Evolutionary conservation across 179 eudicot genomes (phyloP).

Genomic region (Spergularia azorica): DNA sequence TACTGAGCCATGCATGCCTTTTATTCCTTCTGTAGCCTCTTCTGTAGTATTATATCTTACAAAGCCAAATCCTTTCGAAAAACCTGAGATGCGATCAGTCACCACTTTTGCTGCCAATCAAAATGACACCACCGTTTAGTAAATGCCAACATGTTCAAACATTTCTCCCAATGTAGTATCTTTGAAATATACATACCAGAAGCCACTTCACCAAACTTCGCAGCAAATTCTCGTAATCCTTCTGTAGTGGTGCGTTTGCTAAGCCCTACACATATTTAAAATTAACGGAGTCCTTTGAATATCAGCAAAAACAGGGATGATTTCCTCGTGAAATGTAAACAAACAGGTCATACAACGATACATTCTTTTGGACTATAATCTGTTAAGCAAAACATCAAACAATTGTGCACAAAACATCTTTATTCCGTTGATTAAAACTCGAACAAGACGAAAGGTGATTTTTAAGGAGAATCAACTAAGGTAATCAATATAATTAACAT

Average conservation of each 20-base stretch:
- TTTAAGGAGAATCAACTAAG: no score
- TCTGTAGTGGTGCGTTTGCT: conserved; percentile 76
- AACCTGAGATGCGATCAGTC: conserved; percentile 78
- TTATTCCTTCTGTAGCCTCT: conserved; percentile 64
- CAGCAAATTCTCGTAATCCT: conserved; percentile 57
- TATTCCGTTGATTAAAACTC: no score
- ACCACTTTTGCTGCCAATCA: conserved; percentile 74
- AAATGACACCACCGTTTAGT: conserved; percentile 10
- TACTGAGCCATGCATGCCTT: conserved; percentile 91
- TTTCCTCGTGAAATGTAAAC: no score
- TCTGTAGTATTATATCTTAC: conserved; percentile 67
- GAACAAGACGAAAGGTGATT: no score
- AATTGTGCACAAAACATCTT: no score
- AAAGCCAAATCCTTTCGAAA: conserved; percentile 84
- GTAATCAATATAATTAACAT: no score
- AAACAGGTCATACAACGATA: no score
- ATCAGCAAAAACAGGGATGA: not conserved
- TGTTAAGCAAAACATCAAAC: no score
- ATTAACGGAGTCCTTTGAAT: not conserved
- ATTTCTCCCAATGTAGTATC: not conserved
- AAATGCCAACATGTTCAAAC: not conserved
- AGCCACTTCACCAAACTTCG: conserved; percentile 73
- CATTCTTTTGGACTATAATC: no score
- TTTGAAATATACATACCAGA: conserved; percentile 38
- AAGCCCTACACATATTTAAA: conserved; percentile 47